These are phyloP conservation scores for Protomyces inouyei DNA, from an alignment of 1,139 yeast genomes.

Conservation along the genomic window DNA sequence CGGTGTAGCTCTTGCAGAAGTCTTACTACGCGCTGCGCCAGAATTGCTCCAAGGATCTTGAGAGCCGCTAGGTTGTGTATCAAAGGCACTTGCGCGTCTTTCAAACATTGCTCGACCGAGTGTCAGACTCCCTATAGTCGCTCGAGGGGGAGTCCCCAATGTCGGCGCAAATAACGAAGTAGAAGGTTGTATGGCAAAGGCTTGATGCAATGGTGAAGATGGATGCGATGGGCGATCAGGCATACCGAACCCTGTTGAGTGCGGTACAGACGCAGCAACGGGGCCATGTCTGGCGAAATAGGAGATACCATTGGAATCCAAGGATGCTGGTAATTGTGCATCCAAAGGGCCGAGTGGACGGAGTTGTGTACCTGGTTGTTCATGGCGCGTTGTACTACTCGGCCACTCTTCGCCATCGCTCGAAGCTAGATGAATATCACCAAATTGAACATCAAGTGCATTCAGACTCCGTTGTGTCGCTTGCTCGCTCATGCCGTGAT, in stretches of 20 bases:
- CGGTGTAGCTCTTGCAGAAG: not conserved
- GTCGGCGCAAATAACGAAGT: slow-evolving; percentile 13
- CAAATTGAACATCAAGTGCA: not conserved
- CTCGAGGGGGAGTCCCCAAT: slow-evolving; percentile 17
- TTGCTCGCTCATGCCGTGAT: too few relatives aligned
- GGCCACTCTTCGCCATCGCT: not conserved
- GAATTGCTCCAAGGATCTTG: not conserved
- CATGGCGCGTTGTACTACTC: not conserved
- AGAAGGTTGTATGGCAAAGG: slow-evolving; percentile 6
- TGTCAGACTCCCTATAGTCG: not conserved
- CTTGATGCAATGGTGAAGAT: slow-evolving; percentile 6
- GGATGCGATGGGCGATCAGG: slow-evolving; percentile 24
- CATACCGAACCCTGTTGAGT: slow-evolving; percentile 30
- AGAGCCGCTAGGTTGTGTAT: not conserved
- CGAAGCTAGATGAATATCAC: not conserved
- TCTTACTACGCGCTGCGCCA: not conserved
- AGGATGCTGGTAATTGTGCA: slow-evolving; percentile 33
- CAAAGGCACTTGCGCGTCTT: slow-evolving; percentile 24
- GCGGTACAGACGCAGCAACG: slow-evolving; percentile 34
- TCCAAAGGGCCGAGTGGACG: slow-evolving; percentile 31
- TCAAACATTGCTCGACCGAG: slow-evolving; percentile 24
- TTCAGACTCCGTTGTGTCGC: not conserved
- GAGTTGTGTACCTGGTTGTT: not conserved
- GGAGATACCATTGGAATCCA: slow-evolving; percentile 33
- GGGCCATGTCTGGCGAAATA: slow-evolving; percentile 34